Base-by-base conservation (phyloP, 1,284 basidiomycete species). In the Boletus sp. region DNA sequence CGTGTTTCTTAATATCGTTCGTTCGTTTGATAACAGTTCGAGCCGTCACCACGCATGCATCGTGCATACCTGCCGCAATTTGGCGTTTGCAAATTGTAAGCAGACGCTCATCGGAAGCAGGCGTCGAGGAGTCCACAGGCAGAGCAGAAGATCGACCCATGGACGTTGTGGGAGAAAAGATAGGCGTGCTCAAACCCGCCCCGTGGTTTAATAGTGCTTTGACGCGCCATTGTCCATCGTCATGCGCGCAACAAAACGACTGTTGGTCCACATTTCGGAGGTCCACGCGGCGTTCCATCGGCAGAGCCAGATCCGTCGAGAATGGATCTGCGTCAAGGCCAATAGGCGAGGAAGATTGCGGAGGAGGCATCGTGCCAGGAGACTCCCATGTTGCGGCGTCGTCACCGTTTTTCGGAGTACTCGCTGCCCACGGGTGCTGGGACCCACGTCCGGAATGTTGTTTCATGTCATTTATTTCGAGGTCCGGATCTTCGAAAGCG, bases 281-380 rank as follows among this genome's bases (percentile, higher is more conserved):
- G 36, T 36, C 48, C 26, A 38, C 36, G 19, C 3, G 33, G 20
- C 10, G 27, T 35, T 39, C 20, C 35, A 16, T 27, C n/a, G 37
- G 22, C 33, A 29, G 3, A 12, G 8, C 40, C 10, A 6, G 12
- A 20, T 36, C 33, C 22, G 39, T 37, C 34, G 27, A 34, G 14
- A 44, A 34, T 2, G 34, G 45, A 26, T 45, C 40, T 1, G 16
- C 5, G 12, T 25, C 42, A 14, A 50, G 20, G 3, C 38, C 14
- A 8, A 42, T 13, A 33, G 60, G 58, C 2, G 60, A 65, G 10
- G 62, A 61, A 5, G 60, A 65, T 8, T 52, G 49, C 10, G 57
- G 62, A 45, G 60, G 59, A n/a, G 34, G 49, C 0, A 30, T 35
- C 34, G 33, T n/a, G 12, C 29, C 22, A 10, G 60, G 50, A 0